These are phyloP conservation scores for Akebia trifoliata DNA, from an alignment of 164 flowering plant species.

Conservation along the genomic window DNA sequence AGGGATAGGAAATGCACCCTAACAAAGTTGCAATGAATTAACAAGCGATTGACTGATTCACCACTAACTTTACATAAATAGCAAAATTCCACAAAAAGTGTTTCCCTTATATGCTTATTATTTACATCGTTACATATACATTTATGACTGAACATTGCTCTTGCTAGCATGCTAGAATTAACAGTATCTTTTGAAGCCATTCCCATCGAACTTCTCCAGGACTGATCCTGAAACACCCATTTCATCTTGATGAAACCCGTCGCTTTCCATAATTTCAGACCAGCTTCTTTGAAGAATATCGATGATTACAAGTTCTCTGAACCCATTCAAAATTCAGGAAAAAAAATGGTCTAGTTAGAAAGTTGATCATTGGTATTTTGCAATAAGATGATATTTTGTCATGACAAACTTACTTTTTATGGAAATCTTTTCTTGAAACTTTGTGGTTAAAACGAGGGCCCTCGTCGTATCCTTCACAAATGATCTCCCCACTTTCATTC, in stretches of 20 bases:
- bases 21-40: too few relatives aligned
- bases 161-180: conserved; percentile 9
- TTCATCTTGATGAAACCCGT: conserved; percentile 9
- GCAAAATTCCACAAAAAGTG: too few relatives aligned
- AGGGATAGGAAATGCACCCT: too few relatives aligned
- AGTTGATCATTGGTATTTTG: not conserved
- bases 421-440: conserved; percentile 12
- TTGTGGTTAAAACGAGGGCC: conserved; percentile 35
- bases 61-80: too few relatives aligned
- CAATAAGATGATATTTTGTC: conserved; percentile 6
- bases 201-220: conserved; percentile 27
- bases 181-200: conserved; percentile 26
- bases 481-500: conserved; percentile 61
- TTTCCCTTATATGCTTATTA: too few relatives aligned
- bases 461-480: conserved; percentile 76
- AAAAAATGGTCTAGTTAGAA: not conserved
- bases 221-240: conserved; percentile 15
- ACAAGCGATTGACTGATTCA: too few relatives aligned
- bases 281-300: conserved; percentile 40
- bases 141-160: not conserved
- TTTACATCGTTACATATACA: too few relatives aligned
- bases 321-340: not conserved
- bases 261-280: conserved; percentile 26
- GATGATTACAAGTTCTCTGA: conserved; percentile 40
- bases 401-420: conserved; percentile 30